phyloP scores from a whole-genome alignment of 257 asterid species.

The Solanum appendiculatum region DNA sequence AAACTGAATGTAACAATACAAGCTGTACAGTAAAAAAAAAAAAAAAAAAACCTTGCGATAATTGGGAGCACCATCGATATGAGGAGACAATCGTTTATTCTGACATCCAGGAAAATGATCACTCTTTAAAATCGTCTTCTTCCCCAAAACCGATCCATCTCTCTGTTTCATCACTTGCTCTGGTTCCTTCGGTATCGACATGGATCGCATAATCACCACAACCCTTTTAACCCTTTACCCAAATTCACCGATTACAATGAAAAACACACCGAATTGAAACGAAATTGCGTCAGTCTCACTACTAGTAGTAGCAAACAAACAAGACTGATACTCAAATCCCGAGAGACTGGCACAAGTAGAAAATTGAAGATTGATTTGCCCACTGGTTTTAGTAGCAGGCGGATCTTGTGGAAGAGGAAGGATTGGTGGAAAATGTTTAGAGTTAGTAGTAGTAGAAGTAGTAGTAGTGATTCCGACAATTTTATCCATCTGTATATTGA shows the following conservation, averaged over 20 bases:
- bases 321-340: background rate
- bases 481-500: background rate
- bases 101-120: conserved; percentile 99
- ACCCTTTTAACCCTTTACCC: background rate
- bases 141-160: conserved; percentile 96
- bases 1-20: background rate
- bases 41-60: conserved; percentile 99
- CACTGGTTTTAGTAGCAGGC: background rate
- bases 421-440: background rate
- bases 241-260: background rate
- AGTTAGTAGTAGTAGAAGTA: background rate
- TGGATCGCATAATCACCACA: conserved; percentile 9
- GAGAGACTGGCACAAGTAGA: background rate
- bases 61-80: conserved; percentile 93
- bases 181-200: conserved; percentile 78
- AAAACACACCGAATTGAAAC: background rate
- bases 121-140: conserved; percentile 95
- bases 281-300: background rate
- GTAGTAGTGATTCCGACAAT: background rate
- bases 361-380: background rate
- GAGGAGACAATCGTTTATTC: conserved; percentile 77
- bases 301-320: background rate
- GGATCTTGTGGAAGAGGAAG: background rate
- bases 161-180: conserved; percentile 81
- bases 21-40: background rate